phyloP scores from a whole-genome alignment of 2,329 filamentous ascomycete species.

The Diaporthe sp. region DNA sequence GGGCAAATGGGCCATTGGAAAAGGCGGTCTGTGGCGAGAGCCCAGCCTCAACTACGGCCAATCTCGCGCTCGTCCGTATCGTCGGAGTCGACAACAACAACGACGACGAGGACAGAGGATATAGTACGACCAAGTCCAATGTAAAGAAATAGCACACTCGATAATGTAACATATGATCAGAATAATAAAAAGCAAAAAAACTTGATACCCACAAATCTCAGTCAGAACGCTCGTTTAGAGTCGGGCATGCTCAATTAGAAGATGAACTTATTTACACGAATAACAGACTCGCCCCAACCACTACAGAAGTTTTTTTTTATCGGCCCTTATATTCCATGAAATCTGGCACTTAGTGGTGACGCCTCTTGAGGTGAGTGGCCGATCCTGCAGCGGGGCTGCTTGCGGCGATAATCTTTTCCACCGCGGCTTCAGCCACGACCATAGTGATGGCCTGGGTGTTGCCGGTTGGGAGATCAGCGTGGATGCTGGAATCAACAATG shows the following conservation, averaged over 20 bases:
- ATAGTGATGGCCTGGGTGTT: constrained; percentile 78
- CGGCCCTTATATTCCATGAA: neutral
- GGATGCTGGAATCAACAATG: constrained; percentile 76
- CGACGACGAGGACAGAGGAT: neutral
- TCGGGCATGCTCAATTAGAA: neutral
- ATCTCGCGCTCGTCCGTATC: neutral
- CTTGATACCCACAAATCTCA: neutral
- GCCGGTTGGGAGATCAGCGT: constrained; percentile 76
- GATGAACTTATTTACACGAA: neutral
- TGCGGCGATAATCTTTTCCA: constrained; percentile 55
- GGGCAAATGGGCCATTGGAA: constrained; percentile 4
- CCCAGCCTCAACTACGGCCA: neutral
- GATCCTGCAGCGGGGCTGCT: neutral
- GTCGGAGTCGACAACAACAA: neutral
- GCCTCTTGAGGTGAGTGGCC: neutral
- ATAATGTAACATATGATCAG: neutral
- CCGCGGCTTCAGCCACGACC: constrained; percentile 72
- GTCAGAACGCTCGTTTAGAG: neutral
- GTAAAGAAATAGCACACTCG: neutral
- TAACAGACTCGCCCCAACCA: too few relatives aligned
- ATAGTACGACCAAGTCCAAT: neutral
- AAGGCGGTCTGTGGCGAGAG: neutral
- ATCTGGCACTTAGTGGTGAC: neutral
- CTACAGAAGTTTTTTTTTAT: neutral
- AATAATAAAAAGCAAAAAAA: neutral